Percentiles rank a stretch among this genome's conserved stretches.
These are phyloP conservation scores for Thermomucor indicae-seudaticae DNA, from an alignment of 371 early-diverging fungal species.

Conservation along the genomic window DNA sequence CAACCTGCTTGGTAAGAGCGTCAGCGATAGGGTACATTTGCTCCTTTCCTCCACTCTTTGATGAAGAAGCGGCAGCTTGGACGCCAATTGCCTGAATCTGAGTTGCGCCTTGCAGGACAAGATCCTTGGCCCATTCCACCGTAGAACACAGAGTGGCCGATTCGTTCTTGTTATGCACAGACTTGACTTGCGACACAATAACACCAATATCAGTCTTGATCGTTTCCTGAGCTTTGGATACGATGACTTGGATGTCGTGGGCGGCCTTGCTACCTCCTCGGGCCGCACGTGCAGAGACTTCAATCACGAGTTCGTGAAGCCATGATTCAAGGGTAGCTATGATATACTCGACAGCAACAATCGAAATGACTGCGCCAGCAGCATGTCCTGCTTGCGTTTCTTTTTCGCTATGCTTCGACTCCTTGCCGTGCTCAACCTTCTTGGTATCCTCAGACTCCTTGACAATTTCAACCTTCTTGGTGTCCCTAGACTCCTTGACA, in stretches of 20 bases:
- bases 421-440: background rate
- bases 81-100: background rate
- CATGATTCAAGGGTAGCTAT: conserved; percentile 24
- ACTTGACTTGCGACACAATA: too few relatives aligned
- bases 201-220: conserved; percentile 2
- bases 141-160: background rate
- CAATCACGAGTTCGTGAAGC: conserved; percentile 17
- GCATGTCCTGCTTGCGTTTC: conserved; percentile 4
- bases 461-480: background rate
- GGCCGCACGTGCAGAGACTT: background rate
- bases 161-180: background rate
- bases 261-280: conserved; percentile 4
- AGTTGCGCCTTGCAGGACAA: background rate
- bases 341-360: conserved; percentile 13
- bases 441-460: too few relatives aligned
- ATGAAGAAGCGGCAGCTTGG: background rate
- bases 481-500: too few relatives aligned
- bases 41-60: background rate
- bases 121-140: background rate
- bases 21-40: background rate
- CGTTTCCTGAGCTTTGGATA: conserved; percentile 16
- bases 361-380: conserved; percentile 1
- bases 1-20: background rate
- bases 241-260: conserved; percentile 28
- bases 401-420: background rate